Percentiles rank a stretch among this genome's conserved stretches.
Evolutionary conservation across 768 basidiomycete species (phyloP).

Genomic region (Lepiota subincarnata): DNA sequence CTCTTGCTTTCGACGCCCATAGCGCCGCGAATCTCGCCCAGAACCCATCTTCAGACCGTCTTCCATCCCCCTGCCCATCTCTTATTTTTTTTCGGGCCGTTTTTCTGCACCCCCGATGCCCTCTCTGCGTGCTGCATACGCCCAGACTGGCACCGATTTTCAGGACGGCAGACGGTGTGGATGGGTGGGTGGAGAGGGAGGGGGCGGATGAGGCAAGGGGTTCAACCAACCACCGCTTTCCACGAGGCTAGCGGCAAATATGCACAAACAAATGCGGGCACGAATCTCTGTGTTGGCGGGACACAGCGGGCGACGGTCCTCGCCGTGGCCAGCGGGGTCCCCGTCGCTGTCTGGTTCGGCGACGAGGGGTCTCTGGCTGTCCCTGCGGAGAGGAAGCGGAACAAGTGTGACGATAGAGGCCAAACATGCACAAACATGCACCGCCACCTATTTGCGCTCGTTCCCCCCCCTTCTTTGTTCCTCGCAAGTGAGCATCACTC

Average conservation of each 20-base stretch:
- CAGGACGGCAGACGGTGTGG: neutral
- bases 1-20: conserved; percentile 12
- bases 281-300: neutral
- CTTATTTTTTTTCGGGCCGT: neutral
- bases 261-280: neutral
- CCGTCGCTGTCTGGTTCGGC: neutral
- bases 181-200: neutral
- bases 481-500: conserved; percentile 8
- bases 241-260: conserved; percentile 1
- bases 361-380: neutral
- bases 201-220: neutral
- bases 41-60: neutral
- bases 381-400: conserved; percentile 2
- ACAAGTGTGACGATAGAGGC: neutral
- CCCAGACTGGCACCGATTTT: neutral
- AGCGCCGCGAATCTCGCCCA: neutral
- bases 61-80: neutral
- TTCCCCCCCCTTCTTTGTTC: conserved; percentile 14
- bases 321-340: neutral
- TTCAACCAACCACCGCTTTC: neutral
- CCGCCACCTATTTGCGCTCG: conserved; percentile 20
- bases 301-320: neutral
- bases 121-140: neutral
- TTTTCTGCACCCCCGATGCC: neutral
- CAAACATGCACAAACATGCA: conserved; percentile 25